Conservation (phyloP, 495 filamentous ascomycete species). For the Podospora pseudoanserina region DNA sequence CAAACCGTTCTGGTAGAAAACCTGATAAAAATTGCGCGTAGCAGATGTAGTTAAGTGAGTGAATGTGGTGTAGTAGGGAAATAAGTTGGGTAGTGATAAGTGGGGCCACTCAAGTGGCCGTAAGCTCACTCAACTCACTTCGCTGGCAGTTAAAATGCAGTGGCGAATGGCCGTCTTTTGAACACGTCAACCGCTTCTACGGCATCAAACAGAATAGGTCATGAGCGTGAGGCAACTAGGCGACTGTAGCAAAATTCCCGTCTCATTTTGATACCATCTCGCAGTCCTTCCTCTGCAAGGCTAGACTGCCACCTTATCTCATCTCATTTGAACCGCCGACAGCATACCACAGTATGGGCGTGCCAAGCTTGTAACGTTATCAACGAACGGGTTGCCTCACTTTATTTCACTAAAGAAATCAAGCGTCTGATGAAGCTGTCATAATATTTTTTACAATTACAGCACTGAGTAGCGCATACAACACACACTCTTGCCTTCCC, state of each 20-base stretch:
- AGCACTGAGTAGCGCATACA: neutral
- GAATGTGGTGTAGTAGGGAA: neutral
- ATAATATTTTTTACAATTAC: neutral
- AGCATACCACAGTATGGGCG: neutral
- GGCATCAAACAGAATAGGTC: neutral
- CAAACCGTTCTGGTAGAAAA: neutral
- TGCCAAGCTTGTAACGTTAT: neutral
- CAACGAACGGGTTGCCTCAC: neutral
- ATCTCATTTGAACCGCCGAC: neutral
- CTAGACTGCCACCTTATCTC: neutral
- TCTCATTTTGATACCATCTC: neutral
- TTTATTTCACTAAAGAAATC: neutral
- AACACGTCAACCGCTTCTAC: constrained; percentile 6
- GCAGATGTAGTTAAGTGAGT: neutral
- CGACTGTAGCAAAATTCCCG: neutral
- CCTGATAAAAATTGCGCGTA: neutral
- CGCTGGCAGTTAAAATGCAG: neutral
- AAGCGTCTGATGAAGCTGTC: neutral
- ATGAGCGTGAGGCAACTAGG: neutral
- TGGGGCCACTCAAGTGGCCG: neutral
- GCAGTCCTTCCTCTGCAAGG: neutral
- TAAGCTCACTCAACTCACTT: neutral
- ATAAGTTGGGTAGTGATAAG: neutral
- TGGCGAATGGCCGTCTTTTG: neutral
- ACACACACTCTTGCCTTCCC: neutral